Percentiles rank a stretch among this genome's conserved stretches.
Evolutionary conservation across 306 rosid species (phyloP).

Genomic region (Canavalia gladiata): DNA sequence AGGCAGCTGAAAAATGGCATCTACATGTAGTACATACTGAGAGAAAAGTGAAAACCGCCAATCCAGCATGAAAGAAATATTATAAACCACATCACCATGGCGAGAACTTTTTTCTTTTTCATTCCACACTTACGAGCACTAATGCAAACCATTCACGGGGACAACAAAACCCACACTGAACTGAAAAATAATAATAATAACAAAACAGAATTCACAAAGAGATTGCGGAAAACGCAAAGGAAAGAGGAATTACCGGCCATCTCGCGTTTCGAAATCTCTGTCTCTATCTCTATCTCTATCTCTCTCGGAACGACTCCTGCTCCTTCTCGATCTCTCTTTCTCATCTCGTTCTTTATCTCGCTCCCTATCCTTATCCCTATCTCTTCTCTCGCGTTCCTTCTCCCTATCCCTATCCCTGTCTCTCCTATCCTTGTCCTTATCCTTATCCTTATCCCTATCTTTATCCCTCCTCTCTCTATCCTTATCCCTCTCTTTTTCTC

Average conservation of each 20-base stretch:
- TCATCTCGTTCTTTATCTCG: slow-evolving; percentile 66
- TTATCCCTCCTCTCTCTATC: slow-evolving; percentile 45
- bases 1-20: slow-evolving; percentile 1
- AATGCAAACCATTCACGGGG: background rate
- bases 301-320: slow-evolving; percentile 69
- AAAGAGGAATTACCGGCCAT: slow-evolving; percentile 65
- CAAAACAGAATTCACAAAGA: slow-evolving; percentile 12
- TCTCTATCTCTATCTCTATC: slow-evolving; percentile 75
- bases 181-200: background rate
- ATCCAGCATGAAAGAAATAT: slow-evolving; percentile 5
- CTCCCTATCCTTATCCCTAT: slow-evolving; percentile 57
- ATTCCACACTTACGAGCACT: background rate
- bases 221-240: background rate
- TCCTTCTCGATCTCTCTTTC: slow-evolving; percentile 66
- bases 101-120: too few relatives aligned
- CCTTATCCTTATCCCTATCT: slow-evolving; percentile 48
- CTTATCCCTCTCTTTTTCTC: slow-evolving; percentile 52
- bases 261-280: slow-evolving; percentile 71
- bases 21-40: background rate
- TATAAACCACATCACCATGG: background rate
- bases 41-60: background rate
- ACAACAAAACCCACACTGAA: background rate
- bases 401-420: slow-evolving; percentile 41
- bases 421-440: slow-evolving; percentile 41
- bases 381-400: slow-evolving; percentile 39